Percentiles rank a stretch among this genome's conserved stretches.
phyloP scores from a whole-genome alignment of 2,329 filamentous ascomycete genomes.

The Trichophyton simii region DNA sequence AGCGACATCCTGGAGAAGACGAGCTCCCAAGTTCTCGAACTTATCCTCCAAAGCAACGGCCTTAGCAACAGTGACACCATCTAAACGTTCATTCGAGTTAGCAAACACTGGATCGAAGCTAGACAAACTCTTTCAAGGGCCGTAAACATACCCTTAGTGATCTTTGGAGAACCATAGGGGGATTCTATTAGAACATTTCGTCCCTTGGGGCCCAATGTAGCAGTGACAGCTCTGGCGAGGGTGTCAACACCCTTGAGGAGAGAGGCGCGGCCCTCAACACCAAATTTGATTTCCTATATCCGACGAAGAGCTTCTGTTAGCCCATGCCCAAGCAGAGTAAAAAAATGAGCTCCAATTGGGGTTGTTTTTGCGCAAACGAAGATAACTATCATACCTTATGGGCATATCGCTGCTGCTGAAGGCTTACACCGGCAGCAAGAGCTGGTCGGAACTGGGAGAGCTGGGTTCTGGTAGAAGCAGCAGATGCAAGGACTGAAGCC shows the following conservation, averaged over 20 bases:
- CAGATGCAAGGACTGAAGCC: constrained; percentile 64
- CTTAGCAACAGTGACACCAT: constrained; percentile 80
- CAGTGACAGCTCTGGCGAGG: constrained; percentile 87
- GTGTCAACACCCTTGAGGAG: constrained; percentile 93
- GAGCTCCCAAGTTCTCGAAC: constrained; percentile 97
- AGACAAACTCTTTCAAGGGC: neutral
- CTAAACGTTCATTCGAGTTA: constrained; percentile 31
- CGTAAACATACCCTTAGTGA: constrained; percentile 73
- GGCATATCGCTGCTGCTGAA: constrained; percentile 88
- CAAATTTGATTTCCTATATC: constrained; percentile 85
- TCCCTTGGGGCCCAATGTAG: constrained; percentile 93
- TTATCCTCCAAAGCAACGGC: constrained; percentile 93
- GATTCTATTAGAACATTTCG: constrained; percentile 98
- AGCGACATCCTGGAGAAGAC: constrained; percentile 92
- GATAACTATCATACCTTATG: constrained; percentile 64
- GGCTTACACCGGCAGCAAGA: constrained; percentile 40
- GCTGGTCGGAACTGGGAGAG: constrained; percentile 53
- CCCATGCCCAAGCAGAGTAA: neutral
- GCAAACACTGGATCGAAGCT: neutral
- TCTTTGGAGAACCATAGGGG: constrained; percentile 96
- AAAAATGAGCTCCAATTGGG: neutral
- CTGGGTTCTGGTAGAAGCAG: constrained; percentile 43
- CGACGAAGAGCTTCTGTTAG: constrained; percentile 19
- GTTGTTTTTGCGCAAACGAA: neutral
- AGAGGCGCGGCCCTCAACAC: constrained; percentile 80